These are phyloP conservation scores for Schwanniomyces etchellsii DNA, from an alignment of 1,139 yeast genomes.

Conservation along the genomic window DNA sequence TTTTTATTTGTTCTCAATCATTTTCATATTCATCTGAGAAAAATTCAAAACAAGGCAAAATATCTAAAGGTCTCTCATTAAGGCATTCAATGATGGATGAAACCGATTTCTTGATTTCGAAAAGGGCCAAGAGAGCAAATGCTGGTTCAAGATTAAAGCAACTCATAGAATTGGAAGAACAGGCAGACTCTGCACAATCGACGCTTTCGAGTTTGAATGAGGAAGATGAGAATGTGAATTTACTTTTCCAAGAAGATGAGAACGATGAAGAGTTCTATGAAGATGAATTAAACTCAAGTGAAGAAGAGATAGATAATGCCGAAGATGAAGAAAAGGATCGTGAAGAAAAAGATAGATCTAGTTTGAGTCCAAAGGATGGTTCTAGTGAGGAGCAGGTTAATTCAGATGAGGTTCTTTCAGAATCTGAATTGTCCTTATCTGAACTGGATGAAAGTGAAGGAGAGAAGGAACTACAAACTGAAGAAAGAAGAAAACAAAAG, in stretches of 20 bases:
- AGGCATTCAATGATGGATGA: conserved; percentile 17
- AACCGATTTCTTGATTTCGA: conserved; percentile 53
- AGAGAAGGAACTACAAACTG: conserved; percentile 54
- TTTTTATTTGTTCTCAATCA: no score
- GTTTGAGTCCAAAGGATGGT: neutral
- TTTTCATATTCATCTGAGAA: no score
- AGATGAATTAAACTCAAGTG: conserved; percentile 18
- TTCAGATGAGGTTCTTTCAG: conserved; percentile 47
- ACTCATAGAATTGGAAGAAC: conserved; percentile 65
- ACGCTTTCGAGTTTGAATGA: conserved; percentile 30
- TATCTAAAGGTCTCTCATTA: no score
- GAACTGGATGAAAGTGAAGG: conserved; percentile 62
- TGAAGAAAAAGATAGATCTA: conserved; percentile 7
- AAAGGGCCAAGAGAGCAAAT: conserved; percentile 74
- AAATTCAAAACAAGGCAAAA: no score
- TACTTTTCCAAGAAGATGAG: conserved; percentile 79
- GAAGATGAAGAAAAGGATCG: conserved; percentile 6
- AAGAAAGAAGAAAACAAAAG: conserved; percentile 41
- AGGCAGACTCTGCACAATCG: conserved; percentile 27
- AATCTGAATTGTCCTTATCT: conserved; percentile 45
- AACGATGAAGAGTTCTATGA: conserved; percentile 68
- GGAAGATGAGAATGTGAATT: conserved; percentile 67
- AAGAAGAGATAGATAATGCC: conserved; percentile 11
- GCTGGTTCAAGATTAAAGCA: conserved; percentile 85
- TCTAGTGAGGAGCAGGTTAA: conserved; percentile 17